Evolutionary conservation across 2,329 filamentous ascomycete species (phyloP).

Genomic region (Lojkania enalia): DNA sequence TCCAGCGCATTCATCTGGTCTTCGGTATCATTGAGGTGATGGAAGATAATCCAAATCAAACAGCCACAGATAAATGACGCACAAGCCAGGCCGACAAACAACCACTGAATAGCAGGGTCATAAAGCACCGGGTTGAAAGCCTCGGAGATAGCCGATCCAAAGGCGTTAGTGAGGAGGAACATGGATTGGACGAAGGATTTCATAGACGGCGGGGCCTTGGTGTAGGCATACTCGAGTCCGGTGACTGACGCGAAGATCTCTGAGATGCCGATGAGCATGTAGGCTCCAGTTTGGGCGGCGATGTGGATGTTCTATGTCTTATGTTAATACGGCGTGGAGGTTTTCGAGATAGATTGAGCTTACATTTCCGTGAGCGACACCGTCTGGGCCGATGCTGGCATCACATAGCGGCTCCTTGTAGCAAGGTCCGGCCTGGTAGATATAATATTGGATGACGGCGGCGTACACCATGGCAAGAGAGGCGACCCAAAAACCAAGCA

Average conservation of each 20-base stretch:
- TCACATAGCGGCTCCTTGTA: slow-evolving; percentile 48
- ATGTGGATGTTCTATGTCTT: slow-evolving; percentile 54
- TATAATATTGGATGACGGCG: slow-evolving; percentile 61
- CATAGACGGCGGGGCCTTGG: slow-evolving; percentile 53
- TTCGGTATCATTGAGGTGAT: slow-evolving; percentile 42
- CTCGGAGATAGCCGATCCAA: slow-evolving; percentile 64
- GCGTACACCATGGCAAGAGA: slow-evolving; percentile 59
- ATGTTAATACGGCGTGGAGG: slow-evolving; percentile 1
- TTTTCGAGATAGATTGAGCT: too few species aligned
- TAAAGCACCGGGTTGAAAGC: slow-evolving; percentile 64
- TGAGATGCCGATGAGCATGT: slow-evolving; percentile 52
- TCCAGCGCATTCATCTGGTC: slow-evolving; percentile 44
- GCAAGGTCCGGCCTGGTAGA: slow-evolving; percentile 59
- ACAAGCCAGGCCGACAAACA: slow-evolving; percentile 50
- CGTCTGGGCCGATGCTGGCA: slow-evolving; percentile 32
- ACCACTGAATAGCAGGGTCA: slow-evolving; percentile 69
- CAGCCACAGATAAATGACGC: slow-evolving; percentile 36
- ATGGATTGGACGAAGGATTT: slow-evolving; percentile 57
- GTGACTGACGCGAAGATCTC: slow-evolving; percentile 55
- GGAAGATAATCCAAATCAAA: slow-evolving; percentile 44
- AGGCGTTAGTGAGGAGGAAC: slow-evolving; percentile 63
- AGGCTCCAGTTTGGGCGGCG: slow-evolving; percentile 51
- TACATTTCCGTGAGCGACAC: slow-evolving; percentile 39
- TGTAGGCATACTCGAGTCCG: slow-evolving; percentile 54
- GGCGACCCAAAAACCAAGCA: slow-evolving; percentile 57